Conservation (phyloP, 768 basidiomycete species). For the Saitozyma sp. region DNA sequence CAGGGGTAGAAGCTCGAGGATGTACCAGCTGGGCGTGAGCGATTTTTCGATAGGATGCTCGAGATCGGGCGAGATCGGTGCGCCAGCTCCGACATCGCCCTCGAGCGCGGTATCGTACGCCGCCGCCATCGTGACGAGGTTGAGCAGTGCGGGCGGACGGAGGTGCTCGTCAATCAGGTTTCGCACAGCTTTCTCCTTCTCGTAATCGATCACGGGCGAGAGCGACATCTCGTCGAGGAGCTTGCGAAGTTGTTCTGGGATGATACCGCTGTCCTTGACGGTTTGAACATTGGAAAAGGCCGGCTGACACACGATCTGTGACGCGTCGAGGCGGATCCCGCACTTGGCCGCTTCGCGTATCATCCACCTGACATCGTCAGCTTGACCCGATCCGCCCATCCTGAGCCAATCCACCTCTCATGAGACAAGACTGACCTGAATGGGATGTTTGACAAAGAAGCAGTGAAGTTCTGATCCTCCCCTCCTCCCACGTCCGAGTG, state of each 20-base stretch:
- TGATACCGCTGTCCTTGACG: slow-evolving; percentile 2
- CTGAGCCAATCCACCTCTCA: neutral
- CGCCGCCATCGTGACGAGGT: slow-evolving; percentile 13
- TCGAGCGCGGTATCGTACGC: slow-evolving; percentile 9
- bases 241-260: slow-evolving; percentile 4
- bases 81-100: neutral
- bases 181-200: slow-evolving; percentile 3
- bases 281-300: slow-evolving; percentile 7
- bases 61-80: neutral
- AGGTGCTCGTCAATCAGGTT: slow-evolving; percentile 10
- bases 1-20: slow-evolving; percentile 20
- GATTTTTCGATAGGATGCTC: slow-evolving; percentile 10
- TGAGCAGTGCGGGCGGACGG: neutral
- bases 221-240: slow-evolving; percentile 11
- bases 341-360: slow-evolving; percentile 4
- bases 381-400: neutral
- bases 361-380: slow-evolving; percentile 5
- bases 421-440: slow-evolving; percentile 14
- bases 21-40: slow-evolving; percentile 17
- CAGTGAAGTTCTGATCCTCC: slow-evolving; percentile 2
- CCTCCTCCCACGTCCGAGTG: slow-evolving; percentile 23
- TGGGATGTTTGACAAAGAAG: slow-evolving; percentile 16
- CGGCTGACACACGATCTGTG: no score
- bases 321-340: neutral
- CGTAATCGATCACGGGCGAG: neutral